Conservation (phyloP, 139 green algal species). For the Asterochloris erici region DNA sequence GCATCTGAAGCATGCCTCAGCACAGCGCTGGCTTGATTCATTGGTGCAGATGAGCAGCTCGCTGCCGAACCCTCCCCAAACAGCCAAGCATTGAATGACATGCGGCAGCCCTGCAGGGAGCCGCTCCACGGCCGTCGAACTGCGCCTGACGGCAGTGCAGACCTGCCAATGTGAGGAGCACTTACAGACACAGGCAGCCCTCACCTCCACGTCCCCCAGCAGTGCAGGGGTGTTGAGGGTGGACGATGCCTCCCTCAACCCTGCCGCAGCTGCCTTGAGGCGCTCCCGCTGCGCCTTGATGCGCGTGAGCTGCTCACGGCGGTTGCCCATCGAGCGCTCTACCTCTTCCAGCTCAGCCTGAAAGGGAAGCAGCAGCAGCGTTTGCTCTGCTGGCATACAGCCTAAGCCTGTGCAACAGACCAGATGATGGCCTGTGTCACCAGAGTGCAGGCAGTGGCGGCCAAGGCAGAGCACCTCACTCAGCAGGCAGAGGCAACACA, state of each 20-base stretch:
- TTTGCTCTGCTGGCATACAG: background rate
- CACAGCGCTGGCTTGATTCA: too few relatives aligned
- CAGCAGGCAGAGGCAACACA: background rate
- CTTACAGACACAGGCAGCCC: background rate
- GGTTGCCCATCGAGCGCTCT: background rate
- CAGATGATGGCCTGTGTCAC: background rate
- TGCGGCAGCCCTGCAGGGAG: background rate
- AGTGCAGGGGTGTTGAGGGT: background rate
- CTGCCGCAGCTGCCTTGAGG: background rate
- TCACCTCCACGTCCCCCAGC: conserved; percentile 12
- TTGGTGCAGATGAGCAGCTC: too few relatives aligned
- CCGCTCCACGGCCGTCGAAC: background rate
- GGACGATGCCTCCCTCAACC: background rate
- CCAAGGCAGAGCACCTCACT: background rate
- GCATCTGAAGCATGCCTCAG: too few relatives aligned
- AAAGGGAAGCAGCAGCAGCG: background rate
- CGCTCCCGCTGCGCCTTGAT: background rate
- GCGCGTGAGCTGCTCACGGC: background rate
- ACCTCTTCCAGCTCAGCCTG: conserved; percentile 2
- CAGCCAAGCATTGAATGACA: too few relatives aligned
- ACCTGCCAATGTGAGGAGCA: background rate
- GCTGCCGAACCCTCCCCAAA: too few relatives aligned
- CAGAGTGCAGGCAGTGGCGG: background rate
- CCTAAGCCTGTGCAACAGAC: background rate
- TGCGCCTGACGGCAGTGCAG: background rate